Percentiles rank a stretch among this genome's conserved stretches.
Evolutionary conservation across 2,329 filamentous ascomycete genomes (phyloP).

Genomic region (Hypoxylon sp.): DNA sequence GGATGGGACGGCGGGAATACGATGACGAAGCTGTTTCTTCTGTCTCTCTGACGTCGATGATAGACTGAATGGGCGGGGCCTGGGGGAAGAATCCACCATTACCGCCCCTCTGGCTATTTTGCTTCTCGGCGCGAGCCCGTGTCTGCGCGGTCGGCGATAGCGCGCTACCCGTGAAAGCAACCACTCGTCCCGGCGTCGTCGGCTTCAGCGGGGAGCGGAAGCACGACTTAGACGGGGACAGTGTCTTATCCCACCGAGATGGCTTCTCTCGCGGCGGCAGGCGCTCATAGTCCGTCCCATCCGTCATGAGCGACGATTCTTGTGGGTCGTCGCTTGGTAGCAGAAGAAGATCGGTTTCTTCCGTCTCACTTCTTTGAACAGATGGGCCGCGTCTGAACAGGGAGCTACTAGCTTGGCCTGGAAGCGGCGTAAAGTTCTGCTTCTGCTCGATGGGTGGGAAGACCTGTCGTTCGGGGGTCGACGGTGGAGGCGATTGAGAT

Average conservation of each 20-base stretch:
- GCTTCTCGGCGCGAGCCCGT: conserved; percentile 44
- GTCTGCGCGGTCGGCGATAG: conserved; percentile 60
- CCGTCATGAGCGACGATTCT: conserved; percentile 52
- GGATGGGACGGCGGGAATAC: conserved; percentile 2
- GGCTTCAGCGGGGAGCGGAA: conserved; percentile 68
- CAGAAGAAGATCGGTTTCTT: conserved; percentile 27
- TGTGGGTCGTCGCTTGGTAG: conserved; percentile 44
- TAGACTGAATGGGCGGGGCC: conserved; percentile 33
- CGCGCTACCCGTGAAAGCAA: conserved; percentile 67
- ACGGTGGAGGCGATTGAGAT: conserved; percentile 36
- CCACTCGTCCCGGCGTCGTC: conserved; percentile 68
- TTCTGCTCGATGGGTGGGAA: conserved; percentile 59
- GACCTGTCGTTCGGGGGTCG: conserved; percentile 51
- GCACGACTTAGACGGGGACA: conserved; percentile 68
- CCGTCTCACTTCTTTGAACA: conserved; percentile 26
- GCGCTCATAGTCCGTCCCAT: conserved; percentile 55
- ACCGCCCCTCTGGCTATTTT: conserved; percentile 25
- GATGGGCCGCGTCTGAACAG: conserved; percentile 56
- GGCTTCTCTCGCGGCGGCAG: conserved; percentile 58
- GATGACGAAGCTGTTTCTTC: conserved; percentile 42
- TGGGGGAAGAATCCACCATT: conserved; percentile 29
- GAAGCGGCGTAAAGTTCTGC: conserved; percentile 61
- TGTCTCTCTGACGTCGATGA: conserved; percentile 52
- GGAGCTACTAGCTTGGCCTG: conserved; percentile 49
- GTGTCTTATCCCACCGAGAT: conserved; percentile 62